Base-by-base conservation (phyloP, 2,329 filamentous ascomycete genomes). In the Byssochlamys sp. region DNA sequence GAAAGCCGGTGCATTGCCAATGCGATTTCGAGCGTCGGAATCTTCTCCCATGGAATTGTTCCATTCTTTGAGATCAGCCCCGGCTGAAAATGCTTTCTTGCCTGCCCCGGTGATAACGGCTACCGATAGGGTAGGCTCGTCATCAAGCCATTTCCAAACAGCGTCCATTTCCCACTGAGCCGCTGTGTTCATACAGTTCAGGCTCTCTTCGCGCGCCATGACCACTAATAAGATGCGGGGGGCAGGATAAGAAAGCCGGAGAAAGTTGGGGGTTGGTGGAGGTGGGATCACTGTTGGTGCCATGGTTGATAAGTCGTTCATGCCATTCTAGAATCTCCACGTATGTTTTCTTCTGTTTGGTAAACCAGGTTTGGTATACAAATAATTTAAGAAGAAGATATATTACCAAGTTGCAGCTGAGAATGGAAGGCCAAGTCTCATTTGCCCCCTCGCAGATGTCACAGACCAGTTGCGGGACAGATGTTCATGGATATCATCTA, bases 31-130 rank as follows among this genome's bases (percentile, higher is more conserved):
- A 75, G 72, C 0, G 75, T 65, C 0, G 75, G 68, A 63, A 70
- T 73, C 27, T 68, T 60, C 61, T 59, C 29, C 66, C 65, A 61
- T 80, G 78, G 57, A 75, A 71, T 7, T 71, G 58, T 80, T 74
- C 83, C 84, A 87, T 72, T 87, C 84, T 69, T 84, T 84, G 19
- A 89, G 77, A 66, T 88, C 86, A 33, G 84, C 84, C 14, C 86
- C 86, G 0, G 85, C 84, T 68, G 84, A 88, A 65, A 89, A 89
- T 0, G 84, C 84, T 39, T 57, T 60, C 9, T 83, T 75, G 0
- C 84, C 85, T 0, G 75, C 72, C 24, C 86, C 86, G 0, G 85
- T 87, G 52, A 89, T 67, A 2, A 89, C 77, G 52, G 82, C 84
- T 66, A 82, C 84, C 52, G 81, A 80, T 52, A 88, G 77, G 1